These are phyloP conservation scores for Penicillium corylophilum DNA, from an alignment of 2,329 filamentous ascomycete genomes.

Conservation along the genomic window DNA sequence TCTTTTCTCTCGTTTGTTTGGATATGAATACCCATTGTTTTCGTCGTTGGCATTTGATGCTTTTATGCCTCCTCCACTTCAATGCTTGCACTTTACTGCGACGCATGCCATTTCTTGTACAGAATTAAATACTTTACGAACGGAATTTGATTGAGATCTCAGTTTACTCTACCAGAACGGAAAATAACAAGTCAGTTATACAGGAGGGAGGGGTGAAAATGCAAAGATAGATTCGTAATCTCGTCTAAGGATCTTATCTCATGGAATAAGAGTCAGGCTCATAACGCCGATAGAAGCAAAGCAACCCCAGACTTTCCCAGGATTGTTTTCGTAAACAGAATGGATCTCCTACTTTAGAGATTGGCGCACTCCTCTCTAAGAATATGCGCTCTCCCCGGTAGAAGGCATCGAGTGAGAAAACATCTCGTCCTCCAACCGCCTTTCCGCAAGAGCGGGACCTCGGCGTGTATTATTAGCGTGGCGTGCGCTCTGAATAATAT, in stretches of 20 bases:
- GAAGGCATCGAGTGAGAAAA: slow-evolving; percentile 15
- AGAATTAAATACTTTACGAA: neutral
- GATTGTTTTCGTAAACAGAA: neutral
- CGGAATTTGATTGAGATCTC: neutral
- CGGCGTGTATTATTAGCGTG: slow-evolving; percentile 24
- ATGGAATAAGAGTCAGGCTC: neutral
- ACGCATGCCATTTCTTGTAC: neutral
- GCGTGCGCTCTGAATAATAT: slow-evolving; percentile 52
- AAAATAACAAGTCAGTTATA: neutral
- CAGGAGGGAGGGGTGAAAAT: neutral
- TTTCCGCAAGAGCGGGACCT: slow-evolving; percentile 21
- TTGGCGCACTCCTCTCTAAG: neutral
- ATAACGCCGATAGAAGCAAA: neutral
- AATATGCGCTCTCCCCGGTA: neutral
- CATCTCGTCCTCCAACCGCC: slow-evolving; percentile 31
- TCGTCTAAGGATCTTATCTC: slow-evolving; percentile 3
- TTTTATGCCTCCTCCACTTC: slow-evolving; percentile 2
- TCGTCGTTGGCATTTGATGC: slow-evolving; percentile 6
- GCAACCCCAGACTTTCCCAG: neutral
- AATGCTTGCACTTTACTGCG: slow-evolving; percentile 6
- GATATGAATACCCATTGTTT: slow-evolving; percentile 23
- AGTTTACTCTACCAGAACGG: neutral
- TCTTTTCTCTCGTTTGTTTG: slow-evolving; percentile 10
- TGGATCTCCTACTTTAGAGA: neutral
- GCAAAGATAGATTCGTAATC: slow-evolving; percentile 4